phyloP scores from a whole-genome alignment of 2,329 filamentous ascomycete genomes.

The Calonectria pseudoreteaudii region DNA sequence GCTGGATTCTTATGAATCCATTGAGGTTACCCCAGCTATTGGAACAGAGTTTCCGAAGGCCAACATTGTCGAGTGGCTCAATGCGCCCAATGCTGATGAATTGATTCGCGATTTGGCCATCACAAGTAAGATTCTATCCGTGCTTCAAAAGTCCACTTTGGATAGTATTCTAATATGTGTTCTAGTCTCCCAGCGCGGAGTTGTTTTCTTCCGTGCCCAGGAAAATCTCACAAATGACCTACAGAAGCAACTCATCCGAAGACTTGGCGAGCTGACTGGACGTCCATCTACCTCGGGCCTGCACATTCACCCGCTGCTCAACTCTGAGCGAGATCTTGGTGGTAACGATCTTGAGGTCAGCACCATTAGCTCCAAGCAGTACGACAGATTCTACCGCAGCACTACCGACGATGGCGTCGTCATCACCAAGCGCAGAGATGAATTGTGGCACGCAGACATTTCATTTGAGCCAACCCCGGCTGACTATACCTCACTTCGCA shows the following conservation, averaged over 20 bases:
- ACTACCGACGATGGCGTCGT: constrained; percentile 49
- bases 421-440: constrained; percentile 24
- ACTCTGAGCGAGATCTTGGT: constrained; percentile 64
- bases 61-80: constrained; percentile 70
- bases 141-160: not conserved
- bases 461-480: constrained; percentile 73
- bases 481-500: constrained; percentile 70
- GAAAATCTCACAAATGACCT: constrained; percentile 70
- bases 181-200: constrained; percentile 74
- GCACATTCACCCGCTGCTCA: constrained; percentile 71
- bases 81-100: constrained; percentile 71
- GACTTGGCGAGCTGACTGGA: constrained; percentile 68
- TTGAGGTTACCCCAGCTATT: constrained; percentile 72
- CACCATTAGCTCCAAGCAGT: constrained; percentile 67
- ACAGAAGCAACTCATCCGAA: constrained; percentile 74
- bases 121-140: constrained; percentile 62
- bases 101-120: constrained; percentile 75
- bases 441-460: constrained; percentile 71
- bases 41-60: constrained; percentile 71
- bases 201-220: constrained; percentile 78
- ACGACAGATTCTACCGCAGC: constrained; percentile 60
- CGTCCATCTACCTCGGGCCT: constrained; percentile 67
- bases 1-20: constrained; percentile 63
- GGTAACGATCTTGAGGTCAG: constrained; percentile 71
- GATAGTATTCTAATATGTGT: not conserved